Base-by-base conservation (phyloP, 2,329 filamentous ascomycete species). In the Helotiales sp. region DNA sequence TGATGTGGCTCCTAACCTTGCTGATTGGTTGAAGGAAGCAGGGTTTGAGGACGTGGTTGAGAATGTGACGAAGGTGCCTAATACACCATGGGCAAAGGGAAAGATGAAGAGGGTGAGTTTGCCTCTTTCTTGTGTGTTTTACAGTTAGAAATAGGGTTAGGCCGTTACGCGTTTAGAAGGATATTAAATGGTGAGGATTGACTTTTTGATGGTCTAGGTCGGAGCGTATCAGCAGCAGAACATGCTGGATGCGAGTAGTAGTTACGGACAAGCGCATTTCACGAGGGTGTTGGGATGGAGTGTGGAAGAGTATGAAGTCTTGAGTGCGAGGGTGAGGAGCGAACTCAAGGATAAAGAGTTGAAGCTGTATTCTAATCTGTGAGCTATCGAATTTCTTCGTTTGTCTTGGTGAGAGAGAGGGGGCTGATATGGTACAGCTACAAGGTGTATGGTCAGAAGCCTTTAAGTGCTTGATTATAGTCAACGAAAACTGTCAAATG, bases 31-130 rank as follows among this genome's bases (percentile, higher is more conserved):
- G 7, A 50, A 59, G 6, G 69, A 72, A 2, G 68, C 69, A 1
- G 77, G 76, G 0, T 80, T 79, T 72, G 52, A 59, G 36, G 54
- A 59, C 5, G 58, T 68, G 1, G 52, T 19, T 3, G 62, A 64
- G 38, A 48, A 52, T 17, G 29, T 58, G 25, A 55, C 54, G 13
- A 63, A 57, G 33, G 60, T 64, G 2, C 63, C 66, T 1, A 48
- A 54, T 50, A 49, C 52, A 9, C 62, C 62, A 1, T 80, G 78
- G 78, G 68, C 77, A 1, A 74, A 72, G 50, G 73, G 76, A 17
- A 61, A 67, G 0, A 67, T 66, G 10, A 62, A 65, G 31, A 71
- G 72, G 53, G 71, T 77, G 13, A 76, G 76, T 0, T 15, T 63
- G n/a, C n/a, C n/a, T n/a, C n/a, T n/a, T n/a, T n/a, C n/a, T n/a